Conservation (phyloP, 2,329 filamentous ascomycete species). For the Fusarium coffeatum region DNA sequence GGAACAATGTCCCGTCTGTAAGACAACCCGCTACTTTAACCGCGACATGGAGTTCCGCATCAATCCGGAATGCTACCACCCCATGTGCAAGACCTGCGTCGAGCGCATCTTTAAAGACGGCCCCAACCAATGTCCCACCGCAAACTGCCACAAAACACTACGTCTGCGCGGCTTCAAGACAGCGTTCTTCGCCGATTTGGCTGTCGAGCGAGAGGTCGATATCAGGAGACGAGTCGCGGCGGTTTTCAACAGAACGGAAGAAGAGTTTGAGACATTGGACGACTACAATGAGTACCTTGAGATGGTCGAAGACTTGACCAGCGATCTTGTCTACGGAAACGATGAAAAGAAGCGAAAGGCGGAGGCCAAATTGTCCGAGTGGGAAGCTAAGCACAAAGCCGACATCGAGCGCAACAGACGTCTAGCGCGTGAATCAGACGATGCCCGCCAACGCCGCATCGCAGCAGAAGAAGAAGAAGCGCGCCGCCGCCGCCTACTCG, state of each 20-base stretch:
- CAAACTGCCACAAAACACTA: constrained; percentile 86
- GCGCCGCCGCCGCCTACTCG: constrained; percentile 68
- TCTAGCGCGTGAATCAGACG: constrained; percentile 67
- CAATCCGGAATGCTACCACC: constrained; percentile 98
- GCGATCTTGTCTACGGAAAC: constrained; percentile 81
- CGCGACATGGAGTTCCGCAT: constrained; percentile 93
- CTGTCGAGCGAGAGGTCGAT: constrained; percentile 92
- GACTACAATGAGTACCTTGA: constrained; percentile 96
- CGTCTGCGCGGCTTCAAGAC: constrained; percentile 85
- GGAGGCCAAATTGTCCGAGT: constrained; percentile 64
- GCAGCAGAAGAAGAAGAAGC: constrained; percentile 75
- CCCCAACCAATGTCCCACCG: constrained; percentile 91
- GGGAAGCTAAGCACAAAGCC: constrained; percentile 77
- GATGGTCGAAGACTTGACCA: constrained; percentile 88
- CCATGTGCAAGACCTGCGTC: constrained; percentile 97
- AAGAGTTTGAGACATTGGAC: constrained; percentile 87
- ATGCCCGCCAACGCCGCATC: constrained; percentile 65
- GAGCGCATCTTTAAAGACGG: constrained; percentile 93
- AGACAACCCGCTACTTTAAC: constrained; percentile 95
- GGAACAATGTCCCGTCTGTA: constrained; percentile 95
- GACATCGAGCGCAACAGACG: constrained; percentile 72
- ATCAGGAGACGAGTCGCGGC: constrained; percentile 81
- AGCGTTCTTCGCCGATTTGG: constrained; percentile 90
- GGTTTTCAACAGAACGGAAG: constrained; percentile 88
- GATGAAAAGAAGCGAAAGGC: constrained; percentile 69